These are phyloP conservation scores for Hordeum marinum DNA, from an alignment of 176 grass and related monocot genomes.

Conservation along the genomic window DNA sequence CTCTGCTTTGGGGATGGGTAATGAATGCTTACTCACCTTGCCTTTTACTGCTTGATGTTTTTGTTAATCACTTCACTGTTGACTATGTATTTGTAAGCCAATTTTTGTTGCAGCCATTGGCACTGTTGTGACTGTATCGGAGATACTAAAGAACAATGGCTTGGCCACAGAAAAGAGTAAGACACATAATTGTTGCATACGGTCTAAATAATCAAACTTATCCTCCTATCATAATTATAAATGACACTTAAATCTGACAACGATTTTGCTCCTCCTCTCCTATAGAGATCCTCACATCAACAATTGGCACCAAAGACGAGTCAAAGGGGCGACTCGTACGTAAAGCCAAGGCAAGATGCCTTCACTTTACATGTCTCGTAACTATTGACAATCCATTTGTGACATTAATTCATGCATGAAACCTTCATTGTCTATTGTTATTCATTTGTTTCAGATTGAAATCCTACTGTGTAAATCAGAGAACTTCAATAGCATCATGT, in stretches of 20 bases:
- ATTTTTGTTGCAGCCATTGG: slow-evolving; percentile 59
- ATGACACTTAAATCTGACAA: not conserved
- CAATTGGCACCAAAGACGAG: slow-evolving; percentile 74
- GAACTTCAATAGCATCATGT: slow-evolving; percentile 55
- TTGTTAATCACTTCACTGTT: not conserved
- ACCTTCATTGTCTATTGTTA: not conserved
- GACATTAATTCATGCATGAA: not conserved
- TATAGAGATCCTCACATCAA: slow-evolving; percentile 86
- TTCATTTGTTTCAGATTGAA: slow-evolving; percentile 65
- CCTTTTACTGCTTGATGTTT: not conserved
- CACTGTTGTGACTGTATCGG: slow-evolving; percentile 83
- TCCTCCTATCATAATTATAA: not conserved
- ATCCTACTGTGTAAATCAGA: slow-evolving; percentile 77
- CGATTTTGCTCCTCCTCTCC: not conserved
- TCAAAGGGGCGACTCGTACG: slow-evolving; percentile 74
- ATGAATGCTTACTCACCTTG: slow-evolving; percentile 17
- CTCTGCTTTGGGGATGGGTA: slow-evolving; percentile 88
- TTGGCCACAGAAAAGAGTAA: slow-evolving; percentile 80
- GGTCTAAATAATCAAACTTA: not conserved
- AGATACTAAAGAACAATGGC: slow-evolving; percentile 91
- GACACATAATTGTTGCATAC: not conserved
- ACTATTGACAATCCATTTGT: not conserved
- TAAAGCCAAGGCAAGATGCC: slow-evolving; percentile 72
- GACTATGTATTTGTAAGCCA: not conserved
- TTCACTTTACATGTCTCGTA: not conserved